Conservation (phyloP, 2,329 filamentous ascomycete species). For the Nemania serpens region DNA sequence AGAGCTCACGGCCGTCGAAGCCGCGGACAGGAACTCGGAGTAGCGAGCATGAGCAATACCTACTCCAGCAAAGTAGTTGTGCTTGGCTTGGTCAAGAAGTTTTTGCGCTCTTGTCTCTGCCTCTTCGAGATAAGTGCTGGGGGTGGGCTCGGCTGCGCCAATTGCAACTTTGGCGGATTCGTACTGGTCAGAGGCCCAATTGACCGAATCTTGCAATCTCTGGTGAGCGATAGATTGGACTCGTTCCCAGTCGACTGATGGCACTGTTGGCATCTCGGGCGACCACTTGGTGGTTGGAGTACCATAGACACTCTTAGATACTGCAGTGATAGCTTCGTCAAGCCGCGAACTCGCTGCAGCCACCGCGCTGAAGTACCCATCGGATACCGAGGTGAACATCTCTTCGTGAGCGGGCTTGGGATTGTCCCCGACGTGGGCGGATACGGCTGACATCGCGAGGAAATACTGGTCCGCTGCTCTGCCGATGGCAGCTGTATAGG, state of each 20-base stretch:
- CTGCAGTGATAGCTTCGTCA: constrained; percentile 58
- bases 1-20: constrained; percentile 69
- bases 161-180: constrained; percentile 69
- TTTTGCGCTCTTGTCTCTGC: constrained; percentile 55
- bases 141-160: constrained; percentile 65
- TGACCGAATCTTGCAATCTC: constrained; percentile 70
- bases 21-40: constrained; percentile 72
- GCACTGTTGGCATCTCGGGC: constrained; percentile 43
- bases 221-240: constrained; percentile 70
- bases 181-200: constrained; percentile 72
- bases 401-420: constrained; percentile 72
- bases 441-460: constrained; percentile 69
- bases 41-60: constrained; percentile 81
- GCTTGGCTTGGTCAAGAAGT: constrained; percentile 64
- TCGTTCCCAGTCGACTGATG: constrained; percentile 52
- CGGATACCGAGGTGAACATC: constrained; percentile 70
- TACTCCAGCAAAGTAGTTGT: constrained; percentile 76
- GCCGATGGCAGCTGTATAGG: constrained; percentile 68
- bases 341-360: constrained; percentile 64
- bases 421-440: constrained; percentile 69
- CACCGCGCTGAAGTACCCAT: constrained; percentile 69
- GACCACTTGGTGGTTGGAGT: constrained; percentile 49
- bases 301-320: constrained; percentile 56
- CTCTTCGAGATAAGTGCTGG: constrained; percentile 48
- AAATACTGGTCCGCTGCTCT: constrained; percentile 71